Conservation (phyloP, 2,329 filamentous ascomycete species). For the Sporothrix dimorphospora region DNA sequence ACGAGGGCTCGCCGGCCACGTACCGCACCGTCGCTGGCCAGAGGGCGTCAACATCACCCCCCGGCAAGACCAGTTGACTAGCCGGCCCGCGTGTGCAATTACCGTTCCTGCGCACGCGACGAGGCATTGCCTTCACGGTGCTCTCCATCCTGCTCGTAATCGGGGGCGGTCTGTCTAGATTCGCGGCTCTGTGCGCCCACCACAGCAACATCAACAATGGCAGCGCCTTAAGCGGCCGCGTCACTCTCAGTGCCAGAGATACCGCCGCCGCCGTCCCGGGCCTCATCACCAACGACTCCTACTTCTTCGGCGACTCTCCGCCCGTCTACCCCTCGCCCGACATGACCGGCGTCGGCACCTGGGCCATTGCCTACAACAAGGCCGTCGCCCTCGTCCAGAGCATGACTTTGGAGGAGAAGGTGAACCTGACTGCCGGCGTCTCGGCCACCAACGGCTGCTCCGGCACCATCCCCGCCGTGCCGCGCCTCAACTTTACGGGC, state of each 20-base stretch:
- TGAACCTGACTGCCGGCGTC: conserved; percentile 74
- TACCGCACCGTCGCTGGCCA: not conserved
- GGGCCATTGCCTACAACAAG: conserved; percentile 68
- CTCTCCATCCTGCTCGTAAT: conserved; percentile 40
- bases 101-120: conserved; percentile 40
- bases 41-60: not conserved
- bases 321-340: conserved; percentile 56
- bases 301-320: conserved; percentile 56
- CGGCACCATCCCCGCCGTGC: conserved; percentile 48
- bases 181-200: conserved; percentile 40
- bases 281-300: conserved; percentile 46
- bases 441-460: conserved; percentile 56
- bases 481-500: conserved; percentile 48
- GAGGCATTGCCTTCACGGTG: conserved; percentile 38
- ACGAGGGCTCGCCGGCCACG: not conserved
- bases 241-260: not conserved
- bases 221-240: not conserved
- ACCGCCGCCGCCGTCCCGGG: not conserved
- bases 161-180: conserved; percentile 42
- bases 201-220: not conserved
- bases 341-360: conserved; percentile 64
- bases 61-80: conserved; percentile 36
- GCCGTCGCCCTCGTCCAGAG: conserved; percentile 69
- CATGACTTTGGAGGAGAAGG: conserved; percentile 75
- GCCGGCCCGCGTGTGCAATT: conserved; percentile 37